These are phyloP conservation scores for Debaryomycetaceae sp. DNA, from an alignment of 1,139 yeast genomes.

Conservation along the genomic window DNA sequence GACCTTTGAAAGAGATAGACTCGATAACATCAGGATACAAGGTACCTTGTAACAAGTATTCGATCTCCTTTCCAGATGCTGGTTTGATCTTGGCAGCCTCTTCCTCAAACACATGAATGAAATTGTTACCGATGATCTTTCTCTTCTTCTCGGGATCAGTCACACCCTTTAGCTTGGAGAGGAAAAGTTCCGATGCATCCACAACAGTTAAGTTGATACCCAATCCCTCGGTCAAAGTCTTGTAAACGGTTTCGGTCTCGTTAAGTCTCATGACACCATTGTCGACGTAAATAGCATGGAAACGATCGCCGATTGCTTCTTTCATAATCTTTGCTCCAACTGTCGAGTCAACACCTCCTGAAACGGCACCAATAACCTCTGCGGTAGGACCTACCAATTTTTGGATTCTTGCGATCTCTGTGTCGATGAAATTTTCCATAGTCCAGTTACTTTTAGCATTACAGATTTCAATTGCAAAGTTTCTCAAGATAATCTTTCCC, in stretches of 20 bases:
- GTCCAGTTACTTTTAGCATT: constrained; percentile 89
- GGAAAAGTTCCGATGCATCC: constrained; percentile 89
- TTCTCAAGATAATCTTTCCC: constrained; percentile 82
- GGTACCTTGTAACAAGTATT: constrained; percentile 94
- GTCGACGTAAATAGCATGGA: constrained; percentile 97
- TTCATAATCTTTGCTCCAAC: constrained; percentile 98
- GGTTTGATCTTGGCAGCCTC: constrained; percentile 93
- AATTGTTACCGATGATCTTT: constrained; percentile 97
- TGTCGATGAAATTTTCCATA: constrained; percentile 95
- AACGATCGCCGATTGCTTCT: constrained; percentile 97
- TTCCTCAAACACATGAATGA: constrained; percentile 93
- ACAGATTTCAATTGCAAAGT: constrained; percentile 92
- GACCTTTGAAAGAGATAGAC: constrained; percentile 98
- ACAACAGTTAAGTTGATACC: constrained; percentile 93
- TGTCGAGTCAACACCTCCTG: constrained; percentile 99
- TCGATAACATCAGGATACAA: constrained; percentile 98
- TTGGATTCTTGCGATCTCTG: constrained; percentile 91
- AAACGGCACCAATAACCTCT: constrained; percentile 98
- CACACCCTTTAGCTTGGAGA: constrained; percentile 82
- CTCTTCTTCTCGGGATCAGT: constrained; percentile 99
- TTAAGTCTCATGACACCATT: constrained; percentile 96
- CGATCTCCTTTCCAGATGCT: constrained; percentile 84
- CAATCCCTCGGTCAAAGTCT: constrained; percentile 85
- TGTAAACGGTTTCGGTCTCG: constrained; percentile 85
- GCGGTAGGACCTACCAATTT: constrained; percentile 94